Base-by-base conservation (phyloP, 2,329 filamentous ascomycete genomes). In the Ophiostoma fasciatum region DNA sequence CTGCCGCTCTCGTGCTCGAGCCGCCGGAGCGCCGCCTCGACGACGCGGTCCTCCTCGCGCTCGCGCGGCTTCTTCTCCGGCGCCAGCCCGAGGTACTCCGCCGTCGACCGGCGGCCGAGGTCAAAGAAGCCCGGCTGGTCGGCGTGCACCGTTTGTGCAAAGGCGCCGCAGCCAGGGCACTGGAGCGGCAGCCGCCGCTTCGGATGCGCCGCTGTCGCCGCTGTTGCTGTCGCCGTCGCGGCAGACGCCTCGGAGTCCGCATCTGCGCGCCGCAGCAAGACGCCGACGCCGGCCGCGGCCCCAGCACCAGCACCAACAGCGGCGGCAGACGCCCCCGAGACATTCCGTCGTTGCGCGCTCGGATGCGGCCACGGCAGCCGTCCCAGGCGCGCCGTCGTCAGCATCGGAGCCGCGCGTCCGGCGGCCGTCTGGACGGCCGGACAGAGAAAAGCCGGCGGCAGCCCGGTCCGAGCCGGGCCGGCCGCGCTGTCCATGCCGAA, bases 111-210 rank as follows among this genome's bases (percentile, higher is more conserved):
- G 43, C 68, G 65, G 25, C 51, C 52, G 20, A 67, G 38, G 39
- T 68, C 60, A 49, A 65, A 79, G 51, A 68, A 77, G 4, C 76
- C 79, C 6, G 76, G 58, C 40, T 66, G 57, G 20, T 64, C 52
- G 1, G 66, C 52, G 14, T 67, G 53, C 0, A 51, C 50, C 1
- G 64, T 72, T 51, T 81, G 76, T 31, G 71, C 62, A 45, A 77
- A 62, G 12, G 75, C 74, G 30, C 76, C 76, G 49, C 76, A 81
- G 25, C 76, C 76, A 11, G 63, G 62, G 46, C 76, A 81, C 43
- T 68, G 70, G 10, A 62, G 47, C 0, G 76, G 74, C 2, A 79
- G 56, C 14, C 45, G 29, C 7, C 28, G 15, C 12, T 14, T 12
- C 9, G 22, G n/a, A 21, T 19, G 28, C 45, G 37, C 21, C 19